Base-by-base conservation (phyloP, 306 rosid species). In the Glycine soja region DNA sequence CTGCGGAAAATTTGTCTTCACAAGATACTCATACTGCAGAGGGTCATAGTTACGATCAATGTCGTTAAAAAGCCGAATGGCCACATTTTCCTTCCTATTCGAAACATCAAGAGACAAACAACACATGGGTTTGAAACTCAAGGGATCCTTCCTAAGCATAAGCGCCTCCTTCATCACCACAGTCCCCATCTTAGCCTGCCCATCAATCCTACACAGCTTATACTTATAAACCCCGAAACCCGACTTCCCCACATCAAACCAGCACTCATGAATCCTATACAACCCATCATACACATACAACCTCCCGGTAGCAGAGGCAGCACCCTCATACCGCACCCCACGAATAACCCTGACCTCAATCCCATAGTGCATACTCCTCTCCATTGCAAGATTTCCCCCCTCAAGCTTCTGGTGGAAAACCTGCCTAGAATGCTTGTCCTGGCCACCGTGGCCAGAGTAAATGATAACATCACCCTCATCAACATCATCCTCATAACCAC, bases 221-320 rank as follows among this genome's bases (percentile, higher is more conserved):
- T 72, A 96, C 93, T 96, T 93, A 80, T 75, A 96, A 52, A 96
- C 97, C 47, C 99, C 98, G 72, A 93, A 93, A 34, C 99, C 98
- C 7, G 98, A 92, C 89, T 88, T 96, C 1, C 99, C 98, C 81
- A 90, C 92, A 85, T 93, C 99, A 86, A 96, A 91, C 98, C 98
- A 96, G 59, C 89, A 88, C 58, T 92, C 93, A 38, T 81, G 9
- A 75, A 96, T 96, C 76, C 79, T 89, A 84, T 93, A 96, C 74
- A 96, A 80, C 1, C 99, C 99, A 86, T 96, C 99, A 80, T 96
- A 96, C 54, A 96, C 91, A 85, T 96, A 96, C 51, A 93, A 88
- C 87, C 90, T 96, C 67, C 79, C 79, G 1, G 97, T 8, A 59
- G 89, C 73, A 0, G 97, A 11, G 62, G 87, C 45, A 11, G 87